Conservation (phyloP, 441 rosid species). For the Euphorbia corollata region DNA sequence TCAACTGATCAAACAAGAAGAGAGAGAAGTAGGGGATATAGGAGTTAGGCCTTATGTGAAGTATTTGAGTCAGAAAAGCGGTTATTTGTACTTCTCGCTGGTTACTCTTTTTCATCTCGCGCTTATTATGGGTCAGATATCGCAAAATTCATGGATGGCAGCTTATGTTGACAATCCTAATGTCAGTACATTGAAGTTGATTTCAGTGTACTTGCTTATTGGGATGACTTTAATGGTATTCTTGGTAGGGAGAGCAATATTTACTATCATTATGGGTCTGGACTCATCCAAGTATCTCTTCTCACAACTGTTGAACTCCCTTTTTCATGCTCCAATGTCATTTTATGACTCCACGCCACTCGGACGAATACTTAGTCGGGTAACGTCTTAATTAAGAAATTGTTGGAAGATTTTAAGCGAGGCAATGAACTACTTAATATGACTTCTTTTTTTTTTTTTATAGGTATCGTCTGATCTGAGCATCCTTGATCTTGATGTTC, state of each 20-base stretch:
- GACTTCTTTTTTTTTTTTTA: conserved; percentile 1
- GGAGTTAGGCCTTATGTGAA: conserved; percentile 70
- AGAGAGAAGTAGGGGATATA: conserved; percentile 70
- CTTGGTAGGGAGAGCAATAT: conserved; percentile 51
- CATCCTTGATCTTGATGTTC: conserved; percentile 85
- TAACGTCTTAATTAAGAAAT: conserved; percentile 24
- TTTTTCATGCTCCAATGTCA: conserved; percentile 90
- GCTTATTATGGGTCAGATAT: conserved; percentile 56
- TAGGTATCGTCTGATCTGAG: conserved; percentile 88
- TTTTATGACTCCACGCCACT: conserved; percentile 93
- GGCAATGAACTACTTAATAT: conserved; percentile 4
- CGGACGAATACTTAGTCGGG: conserved; percentile 92
- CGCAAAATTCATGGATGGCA: conserved; percentile 93
- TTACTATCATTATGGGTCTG: conserved; percentile 49
- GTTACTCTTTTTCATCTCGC: conserved; percentile 41
- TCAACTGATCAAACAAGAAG: conserved; percentile 80
- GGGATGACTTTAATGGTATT: conserved; percentile 44
- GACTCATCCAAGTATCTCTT: conserved; percentile 70
- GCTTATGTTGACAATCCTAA: conserved; percentile 71
- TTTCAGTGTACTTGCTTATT: conserved; percentile 59
- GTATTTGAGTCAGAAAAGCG: conserved; percentile 73
- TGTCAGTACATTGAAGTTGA: conserved; percentile 56
- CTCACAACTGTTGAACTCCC: conserved; percentile 73
- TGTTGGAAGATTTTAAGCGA: not conserved
- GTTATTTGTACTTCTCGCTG: conserved; percentile 55